Conservation (phyloP, 1,284 basidiomycete genomes). For the Ganoderma lingzhi region DNA sequence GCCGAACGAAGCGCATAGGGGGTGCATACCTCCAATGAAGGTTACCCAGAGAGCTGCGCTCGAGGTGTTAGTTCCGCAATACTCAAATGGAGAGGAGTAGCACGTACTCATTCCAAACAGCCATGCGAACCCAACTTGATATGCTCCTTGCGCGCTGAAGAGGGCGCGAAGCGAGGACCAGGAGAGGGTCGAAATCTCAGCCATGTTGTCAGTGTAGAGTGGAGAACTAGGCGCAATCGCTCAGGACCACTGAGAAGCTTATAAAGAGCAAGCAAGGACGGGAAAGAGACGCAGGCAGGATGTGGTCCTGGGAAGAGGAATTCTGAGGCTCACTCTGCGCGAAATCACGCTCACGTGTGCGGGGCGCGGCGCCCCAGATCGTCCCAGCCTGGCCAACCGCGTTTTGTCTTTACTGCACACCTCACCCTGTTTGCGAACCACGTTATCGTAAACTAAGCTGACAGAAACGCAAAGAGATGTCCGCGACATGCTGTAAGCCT, state of each 20-base stretch:
- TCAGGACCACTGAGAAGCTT: neutral
- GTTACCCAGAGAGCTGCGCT: slow-evolving; percentile 66
- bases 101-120: slow-evolving; percentile 75
- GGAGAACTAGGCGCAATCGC: neutral
- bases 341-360: slow-evolving; percentile 32
- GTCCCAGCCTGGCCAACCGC: neutral
- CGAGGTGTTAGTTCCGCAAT: slow-evolving; percentile 11
- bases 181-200: slow-evolving; percentile 43
- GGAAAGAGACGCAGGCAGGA: slow-evolving; percentile 23
- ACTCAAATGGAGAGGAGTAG: neutral
- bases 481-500: neutral
- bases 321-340: slow-evolving; percentile 2
- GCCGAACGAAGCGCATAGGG: neutral
- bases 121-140: slow-evolving; percentile 65
- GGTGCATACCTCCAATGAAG: slow-evolving; percentile 65
- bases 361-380: neutral
- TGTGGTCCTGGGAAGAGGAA: slow-evolving; percentile 21
- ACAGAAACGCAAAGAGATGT: neutral
- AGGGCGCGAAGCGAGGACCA: slow-evolving; percentile 50
- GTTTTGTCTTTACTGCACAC: neutral
- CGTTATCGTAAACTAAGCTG: neutral
- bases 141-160: slow-evolving; percentile 56
- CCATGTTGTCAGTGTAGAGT: slow-evolving; percentile 20
- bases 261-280: neutral
- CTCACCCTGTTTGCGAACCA: neutral